Conservation (phyloP, 2,329 filamentous ascomycete species). For the Davidsoniella australis region DNA sequence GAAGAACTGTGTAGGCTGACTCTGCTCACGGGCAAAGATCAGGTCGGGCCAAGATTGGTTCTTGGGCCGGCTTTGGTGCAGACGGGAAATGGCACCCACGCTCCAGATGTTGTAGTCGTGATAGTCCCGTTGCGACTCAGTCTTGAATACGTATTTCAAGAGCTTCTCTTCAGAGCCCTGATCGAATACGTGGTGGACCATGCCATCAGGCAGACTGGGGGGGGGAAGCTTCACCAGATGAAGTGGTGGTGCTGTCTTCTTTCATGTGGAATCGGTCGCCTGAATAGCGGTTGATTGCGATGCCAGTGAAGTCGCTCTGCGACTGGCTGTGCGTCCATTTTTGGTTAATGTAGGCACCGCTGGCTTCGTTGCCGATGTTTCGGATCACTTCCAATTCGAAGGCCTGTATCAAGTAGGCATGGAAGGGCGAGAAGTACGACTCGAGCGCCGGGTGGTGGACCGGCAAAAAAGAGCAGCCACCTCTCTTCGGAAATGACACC, state of each 20-base stretch:
- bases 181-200: too few species aligned
- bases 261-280: neutral
- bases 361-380: neutral
- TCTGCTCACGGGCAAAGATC: neutral
- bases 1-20: neutral
- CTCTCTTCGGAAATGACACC: neutral
- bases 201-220: neutral
- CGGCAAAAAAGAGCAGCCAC: neutral
- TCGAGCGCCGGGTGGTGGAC: neutral
- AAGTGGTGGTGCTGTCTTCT: neutral
- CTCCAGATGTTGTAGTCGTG: neutral
- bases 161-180: too few species aligned
- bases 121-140: neutral
- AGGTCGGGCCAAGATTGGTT: neutral
- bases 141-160: neutral
- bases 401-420: neutral
- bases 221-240: neutral
- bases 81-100: neutral
- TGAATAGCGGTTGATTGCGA: neutral
- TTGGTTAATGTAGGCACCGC: neutral
- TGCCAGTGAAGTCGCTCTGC: neutral
- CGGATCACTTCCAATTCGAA: constrained; percentile 1
- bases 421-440: constrained; percentile 1
- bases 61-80: neutral
- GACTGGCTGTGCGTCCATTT: neutral